A percentile compares a stretch with the other conserved stretches of the same genome.
These are phyloP conservation scores for Silene coronaria DNA, from an alignment of 179 eudicot genomes.

Conservation along the genomic window DNA sequence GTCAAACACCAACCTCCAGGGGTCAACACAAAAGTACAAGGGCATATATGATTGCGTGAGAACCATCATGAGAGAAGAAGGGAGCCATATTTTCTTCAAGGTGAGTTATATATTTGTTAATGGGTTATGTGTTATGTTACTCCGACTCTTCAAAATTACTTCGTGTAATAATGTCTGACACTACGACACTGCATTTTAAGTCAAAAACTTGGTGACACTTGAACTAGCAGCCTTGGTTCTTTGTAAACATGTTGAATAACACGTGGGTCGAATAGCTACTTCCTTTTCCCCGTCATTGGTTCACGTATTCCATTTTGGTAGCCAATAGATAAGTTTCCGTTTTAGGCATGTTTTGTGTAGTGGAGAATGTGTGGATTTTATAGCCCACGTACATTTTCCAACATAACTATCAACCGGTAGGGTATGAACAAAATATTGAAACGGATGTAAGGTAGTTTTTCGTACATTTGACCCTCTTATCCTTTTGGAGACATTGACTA, in stretches of 20 bases:
- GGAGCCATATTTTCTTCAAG: constrained; percentile 64
- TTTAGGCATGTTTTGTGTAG: background rate
- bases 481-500: background rate
- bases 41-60: constrained; percentile 67
- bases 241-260: background rate
- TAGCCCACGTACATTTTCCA: too few relatives aligned
- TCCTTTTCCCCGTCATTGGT: background rate
- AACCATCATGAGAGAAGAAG: constrained; percentile 74
- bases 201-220: background rate
- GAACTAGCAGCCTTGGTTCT: background rate
- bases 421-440: background rate
- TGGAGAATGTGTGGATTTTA: background rate
- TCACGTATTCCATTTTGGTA: background rate
- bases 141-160: background rate
- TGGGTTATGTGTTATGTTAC: background rate
- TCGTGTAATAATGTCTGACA: background rate
- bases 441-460: background rate
- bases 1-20: constrained; percentile 38
- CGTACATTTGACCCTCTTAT: background rate
- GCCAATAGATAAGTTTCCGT: background rate
- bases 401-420: too few relatives aligned
- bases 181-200: background rate
- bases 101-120: constrained; percentile 27
- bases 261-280: background rate
- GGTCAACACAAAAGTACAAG: constrained; percentile 62